These are phyloP conservation scores for Teratosphaeria epicoccoides DNA, from an alignment of 2,329 filamentous ascomycete genomes.

Conservation along the genomic window DNA sequence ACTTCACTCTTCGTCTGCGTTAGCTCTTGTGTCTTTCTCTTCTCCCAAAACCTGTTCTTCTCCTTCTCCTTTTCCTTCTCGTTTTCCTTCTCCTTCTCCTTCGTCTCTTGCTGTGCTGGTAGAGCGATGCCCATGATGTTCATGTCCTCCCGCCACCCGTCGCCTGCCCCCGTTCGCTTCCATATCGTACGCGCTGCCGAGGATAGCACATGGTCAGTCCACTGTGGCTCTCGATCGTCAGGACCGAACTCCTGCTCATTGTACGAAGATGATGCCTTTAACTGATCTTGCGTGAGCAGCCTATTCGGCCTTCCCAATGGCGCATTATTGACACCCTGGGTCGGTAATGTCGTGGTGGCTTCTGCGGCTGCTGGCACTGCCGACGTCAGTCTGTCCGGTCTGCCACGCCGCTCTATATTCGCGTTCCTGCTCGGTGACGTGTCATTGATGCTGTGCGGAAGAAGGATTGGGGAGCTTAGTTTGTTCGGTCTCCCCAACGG, in stretches of 20 bases:
- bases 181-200: conserved; percentile 3
- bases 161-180: conserved; percentile 1
- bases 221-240: not conserved
- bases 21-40: not conserved
- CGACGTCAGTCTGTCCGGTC: not conserved
- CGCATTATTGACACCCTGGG: conserved; percentile 2
- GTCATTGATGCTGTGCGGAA: too few species aligned
- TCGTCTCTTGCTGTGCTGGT: not conserved
- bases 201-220: not conserved
- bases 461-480: too few species aligned
- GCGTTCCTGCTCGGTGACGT: not conserved
- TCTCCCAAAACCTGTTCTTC: not conserved
- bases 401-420: not conserved
- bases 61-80: not conserved
- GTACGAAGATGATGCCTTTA: not conserved
- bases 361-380: not conserved
- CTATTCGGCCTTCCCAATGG: conserved; percentile 8
- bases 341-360: not conserved
- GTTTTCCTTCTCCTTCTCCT: not conserved
- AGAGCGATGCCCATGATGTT: not conserved
- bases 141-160: not conserved
- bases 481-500: not conserved
- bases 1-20: not conserved
- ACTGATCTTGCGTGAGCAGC: not conserved
- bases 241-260: not conserved